Percentiles rank a stretch among this genome's conserved stretches.
These are phyloP conservation scores for Salvia hispanica DNA, from an alignment of 257 asterid genomes.

Conservation along the genomic window DNA sequence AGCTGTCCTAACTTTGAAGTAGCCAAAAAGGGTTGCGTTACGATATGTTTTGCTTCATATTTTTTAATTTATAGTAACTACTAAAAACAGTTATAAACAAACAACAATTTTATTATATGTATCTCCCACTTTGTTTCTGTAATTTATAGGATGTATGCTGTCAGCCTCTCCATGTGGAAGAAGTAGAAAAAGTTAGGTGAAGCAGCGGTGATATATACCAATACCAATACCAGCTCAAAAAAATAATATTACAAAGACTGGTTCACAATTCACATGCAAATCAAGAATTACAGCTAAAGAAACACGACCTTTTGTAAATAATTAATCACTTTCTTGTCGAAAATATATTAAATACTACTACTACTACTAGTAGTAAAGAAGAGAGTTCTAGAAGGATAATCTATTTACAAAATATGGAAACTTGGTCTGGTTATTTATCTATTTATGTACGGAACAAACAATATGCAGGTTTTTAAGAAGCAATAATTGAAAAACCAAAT, in stretches of 20 bases:
- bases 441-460: neutral
- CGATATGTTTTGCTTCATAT: slow-evolving; percentile 30
- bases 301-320: slow-evolving; percentile 17
- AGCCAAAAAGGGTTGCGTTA: slow-evolving; percentile 39
- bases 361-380: no score
- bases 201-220: no score
- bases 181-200: slow-evolving; percentile 34
- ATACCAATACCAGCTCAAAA: neutral
- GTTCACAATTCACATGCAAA: slow-evolving; percentile 39
- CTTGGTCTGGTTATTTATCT: neutral
- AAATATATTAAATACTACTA: no score
- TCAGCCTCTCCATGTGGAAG: slow-evolving; percentile 46
- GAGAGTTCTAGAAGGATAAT: neutral
- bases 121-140: slow-evolving; percentile 28
- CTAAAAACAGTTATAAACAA: slow-evolving; percentile 20
- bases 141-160: slow-evolving; percentile 26
- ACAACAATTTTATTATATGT: neutral
- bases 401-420: no score
- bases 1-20: slow-evolving; percentile 39
- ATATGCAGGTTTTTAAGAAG: neutral
- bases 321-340: no score
- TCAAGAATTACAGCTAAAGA: slow-evolving; percentile 34
- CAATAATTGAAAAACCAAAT: neutral
- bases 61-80: neutral
- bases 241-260: slow-evolving; percentile 31